Conservation (phyloP, 306 rosid genomes). For the Argentina anserina region DNA sequence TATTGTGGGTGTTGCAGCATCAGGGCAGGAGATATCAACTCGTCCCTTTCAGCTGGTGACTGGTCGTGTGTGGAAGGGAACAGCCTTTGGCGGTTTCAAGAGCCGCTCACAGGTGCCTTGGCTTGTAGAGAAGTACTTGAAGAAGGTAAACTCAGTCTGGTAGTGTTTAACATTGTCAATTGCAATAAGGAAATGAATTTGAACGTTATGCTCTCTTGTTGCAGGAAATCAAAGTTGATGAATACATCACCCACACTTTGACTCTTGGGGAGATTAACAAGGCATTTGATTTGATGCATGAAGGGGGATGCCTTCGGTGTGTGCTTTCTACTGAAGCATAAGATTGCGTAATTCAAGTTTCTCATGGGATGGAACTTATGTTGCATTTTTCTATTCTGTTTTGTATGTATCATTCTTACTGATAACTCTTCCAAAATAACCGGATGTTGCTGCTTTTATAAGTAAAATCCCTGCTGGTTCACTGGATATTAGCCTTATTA, state of each 20-base stretch:
- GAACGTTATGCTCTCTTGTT: slow-evolving; percentile 13
- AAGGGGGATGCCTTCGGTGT: slow-evolving; percentile 89
- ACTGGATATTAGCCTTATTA: background rate
- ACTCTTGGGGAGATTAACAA: slow-evolving; percentile 73
- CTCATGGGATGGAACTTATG: slow-evolving; percentile 5
- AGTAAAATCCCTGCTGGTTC: background rate
- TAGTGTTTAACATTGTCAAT: background rate
- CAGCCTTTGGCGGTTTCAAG: slow-evolving; percentile 96
- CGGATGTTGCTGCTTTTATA: background rate
- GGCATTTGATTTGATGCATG: slow-evolving; percentile 90
- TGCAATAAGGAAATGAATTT: background rate
- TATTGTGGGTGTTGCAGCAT: slow-evolving; percentile 93
- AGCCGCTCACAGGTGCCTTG: slow-evolving; percentile 94
- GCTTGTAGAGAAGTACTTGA: slow-evolving; percentile 94
- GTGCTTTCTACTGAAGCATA: slow-evolving; percentile 57
- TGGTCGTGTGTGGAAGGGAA: slow-evolving; percentile 98
- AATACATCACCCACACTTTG: slow-evolving; percentile 84
- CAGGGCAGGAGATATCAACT: slow-evolving; percentile 89
- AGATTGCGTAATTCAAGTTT: slow-evolving; percentile 17
- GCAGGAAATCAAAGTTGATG: slow-evolving; percentile 97
- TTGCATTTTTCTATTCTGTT: slow-evolving; percentile 9
- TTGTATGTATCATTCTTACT: background rate
- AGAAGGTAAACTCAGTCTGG: slow-evolving; percentile 50
- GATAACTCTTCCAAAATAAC: background rate
- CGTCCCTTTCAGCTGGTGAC: slow-evolving; percentile 96